Evolutionary conservation across 169 alveolate genomes (phyloP).

Genomic region (Plasmodium gaboni): DNA sequence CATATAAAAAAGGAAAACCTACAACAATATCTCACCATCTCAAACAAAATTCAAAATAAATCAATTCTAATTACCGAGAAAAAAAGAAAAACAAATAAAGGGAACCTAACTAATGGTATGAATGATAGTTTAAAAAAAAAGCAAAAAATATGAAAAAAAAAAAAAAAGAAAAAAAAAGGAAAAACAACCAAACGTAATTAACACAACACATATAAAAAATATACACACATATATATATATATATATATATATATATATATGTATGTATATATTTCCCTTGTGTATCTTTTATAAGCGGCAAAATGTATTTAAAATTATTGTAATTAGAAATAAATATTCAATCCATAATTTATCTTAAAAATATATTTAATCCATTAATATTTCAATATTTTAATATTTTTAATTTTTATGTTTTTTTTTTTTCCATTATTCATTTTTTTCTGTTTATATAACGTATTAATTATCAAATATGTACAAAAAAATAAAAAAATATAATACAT

Average conservation of each 20-base stretch:
- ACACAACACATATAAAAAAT: background rate
- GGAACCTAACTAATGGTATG: background rate
- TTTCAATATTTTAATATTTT: too few relatives aligned
- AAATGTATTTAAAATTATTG: background rate
- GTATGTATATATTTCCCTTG: background rate
- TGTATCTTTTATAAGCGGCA: background rate
- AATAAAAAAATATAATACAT: background rate
- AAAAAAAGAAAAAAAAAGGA: slow-evolving; percentile 14
- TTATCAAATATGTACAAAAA: slow-evolving; percentile 55
- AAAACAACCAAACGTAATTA: background rate
- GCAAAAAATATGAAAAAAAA: slow-evolving; percentile 3
- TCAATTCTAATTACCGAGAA: slow-evolving; percentile 21
- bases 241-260: background rate
- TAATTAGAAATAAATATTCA: background rate
- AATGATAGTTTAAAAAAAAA: background rate
- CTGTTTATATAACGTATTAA: slow-evolving; percentile 24
- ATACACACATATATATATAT: background rate
- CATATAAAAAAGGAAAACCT: slow-evolving; percentile 32
- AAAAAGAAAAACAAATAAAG: slow-evolving; percentile 27
- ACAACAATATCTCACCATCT: slow-evolving; percentile 19
- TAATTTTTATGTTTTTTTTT: too few relatives aligned
- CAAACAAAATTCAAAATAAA: slow-evolving; percentile 12
- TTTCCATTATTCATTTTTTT: slow-evolving; percentile 18
- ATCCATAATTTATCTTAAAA: too few relatives aligned
- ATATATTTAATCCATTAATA: too few relatives aligned